Evolutionary conservation across 331 rosid species (phyloP).

Genomic region (Spiraea crenata): DNA sequence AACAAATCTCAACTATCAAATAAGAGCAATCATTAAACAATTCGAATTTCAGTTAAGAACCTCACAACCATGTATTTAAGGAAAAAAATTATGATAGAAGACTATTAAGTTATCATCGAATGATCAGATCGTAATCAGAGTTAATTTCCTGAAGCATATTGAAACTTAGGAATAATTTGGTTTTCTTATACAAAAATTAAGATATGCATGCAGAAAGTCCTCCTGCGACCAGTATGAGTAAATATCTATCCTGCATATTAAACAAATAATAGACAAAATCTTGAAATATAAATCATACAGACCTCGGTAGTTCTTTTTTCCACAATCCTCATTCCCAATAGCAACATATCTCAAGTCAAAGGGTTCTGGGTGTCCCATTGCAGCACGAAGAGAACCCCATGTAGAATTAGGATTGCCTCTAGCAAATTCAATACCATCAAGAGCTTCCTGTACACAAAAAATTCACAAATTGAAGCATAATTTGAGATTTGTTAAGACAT

Average conservation of each 20-base stretch:
- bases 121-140: background rate
- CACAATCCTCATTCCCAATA: conserved; percentile 82
- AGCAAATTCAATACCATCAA: conserved; percentile 61
- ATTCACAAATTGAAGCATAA: background rate
- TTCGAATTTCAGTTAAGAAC: background rate
- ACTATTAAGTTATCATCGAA: background rate
- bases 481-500: background rate
- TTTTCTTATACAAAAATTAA: background rate
- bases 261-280: background rate
- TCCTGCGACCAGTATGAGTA: background rate
- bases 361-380: conserved; percentile 83
- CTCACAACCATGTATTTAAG: background rate
- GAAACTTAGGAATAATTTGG: background rate
- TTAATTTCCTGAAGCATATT: background rate
- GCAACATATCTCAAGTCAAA: conserved; percentile 80
- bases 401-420: conserved; percentile 53
- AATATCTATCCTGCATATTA: conserved; percentile 2
- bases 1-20: background rate
- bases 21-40: conserved; percentile 7
- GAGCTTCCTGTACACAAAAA: conserved; percentile 67
- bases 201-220: conserved; percentile 19
- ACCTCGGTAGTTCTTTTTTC: conserved; percentile 56
- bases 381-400: conserved; percentile 85
- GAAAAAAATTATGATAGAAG: background rate
- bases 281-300: conserved; percentile 1